Evolutionary conservation across 2,329 filamentous ascomycete species (phyloP).

Genomic region (Aureobasidium sp.): DNA sequence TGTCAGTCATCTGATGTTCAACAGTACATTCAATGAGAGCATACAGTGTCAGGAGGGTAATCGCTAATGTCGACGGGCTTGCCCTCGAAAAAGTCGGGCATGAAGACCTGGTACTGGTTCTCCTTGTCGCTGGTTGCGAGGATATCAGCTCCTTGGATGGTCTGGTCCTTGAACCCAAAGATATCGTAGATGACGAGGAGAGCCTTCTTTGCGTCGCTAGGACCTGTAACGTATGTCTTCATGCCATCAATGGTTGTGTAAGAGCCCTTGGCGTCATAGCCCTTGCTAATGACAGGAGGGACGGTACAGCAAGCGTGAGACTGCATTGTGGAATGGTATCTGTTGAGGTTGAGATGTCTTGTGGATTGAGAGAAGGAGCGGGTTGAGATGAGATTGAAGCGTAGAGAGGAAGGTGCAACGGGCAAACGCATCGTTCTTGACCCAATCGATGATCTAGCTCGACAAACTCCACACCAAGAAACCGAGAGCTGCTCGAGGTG

Average conservation of each 20-base stretch:
- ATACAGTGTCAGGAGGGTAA: constrained; percentile 48
- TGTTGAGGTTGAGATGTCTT: background rate
- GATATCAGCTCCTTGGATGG: constrained; percentile 57
- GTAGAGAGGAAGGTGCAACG: background rate
- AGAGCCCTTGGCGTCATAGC: constrained; percentile 52
- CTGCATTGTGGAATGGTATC: constrained; percentile 20
- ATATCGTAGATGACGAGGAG: constrained; percentile 56
- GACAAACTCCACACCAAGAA: background rate
- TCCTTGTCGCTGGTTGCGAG: constrained; percentile 57
- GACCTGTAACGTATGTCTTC: constrained; percentile 57
- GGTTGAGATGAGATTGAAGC: background rate
- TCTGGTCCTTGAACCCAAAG: constrained; percentile 57
- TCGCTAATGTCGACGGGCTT: constrained; percentile 57
- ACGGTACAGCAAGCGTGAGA: constrained; percentile 42
- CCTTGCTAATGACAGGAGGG: constrained; percentile 41
- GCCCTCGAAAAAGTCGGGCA: constrained; percentile 87
- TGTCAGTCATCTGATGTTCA: background rate
- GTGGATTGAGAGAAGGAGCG: background rate
- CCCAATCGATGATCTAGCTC: background rate
- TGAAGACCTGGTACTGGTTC: constrained; percentile 74
- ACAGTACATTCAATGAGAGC: background rate
- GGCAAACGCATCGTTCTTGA: background rate
- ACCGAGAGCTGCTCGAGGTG: constrained; percentile 1
- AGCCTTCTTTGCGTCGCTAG: constrained; percentile 48
- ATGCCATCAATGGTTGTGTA: constrained; percentile 54